Evolutionary conservation across 495 filamentous ascomycete species (phyloP), one percentile per base, ranked within the genome.

Genomic region (Penicillium crystallinum): DNA sequence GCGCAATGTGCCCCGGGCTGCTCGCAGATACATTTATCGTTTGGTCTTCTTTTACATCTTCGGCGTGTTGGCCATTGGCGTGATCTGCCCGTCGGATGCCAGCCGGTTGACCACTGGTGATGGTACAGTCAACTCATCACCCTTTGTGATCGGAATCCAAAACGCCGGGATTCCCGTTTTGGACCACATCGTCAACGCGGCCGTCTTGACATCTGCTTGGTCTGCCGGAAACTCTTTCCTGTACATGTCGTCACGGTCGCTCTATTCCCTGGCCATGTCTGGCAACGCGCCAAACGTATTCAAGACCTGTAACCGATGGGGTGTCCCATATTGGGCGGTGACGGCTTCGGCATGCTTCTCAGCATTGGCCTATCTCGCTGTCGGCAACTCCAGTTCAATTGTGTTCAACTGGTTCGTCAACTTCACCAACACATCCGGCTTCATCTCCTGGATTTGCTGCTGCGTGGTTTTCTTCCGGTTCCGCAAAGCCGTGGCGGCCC

Each of bases 1-100:
- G 29, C 83, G 81, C 58, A 86, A 87, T 43, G 82, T 96, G 49
- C 90, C 90, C 43, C 77, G 78, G 52, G 91, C 90, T 5, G 85
- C 85, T 9, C 85, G 85, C 37, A 82, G 89, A 49, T 88, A 89
- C 48, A 92, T 95, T 68, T 91, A 87, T 77, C 87, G 90, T n/a
- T 44, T 96, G 62, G 65, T 86, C 47, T 80, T 95, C 72, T 95
- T 96, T 76, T 95, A 95, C 69, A 65, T 79, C 39, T 60, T 82
- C 17, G 78, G 70, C 9, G 75, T 76, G 3, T 68, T 85, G 31
- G 76, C 76, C 2, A 82, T 84, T 57, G 81, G 81, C 46, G 74
- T 85, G 3, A 72, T 80, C 35, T 74, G 80, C 46, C 74, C 74
- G 0, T 73, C 69, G 39, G 65, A 79, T 46, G 80, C 87, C 51